Conservation (phyloP, 164 flowering plant genomes). For the Cinnamomum chago region DNA sequence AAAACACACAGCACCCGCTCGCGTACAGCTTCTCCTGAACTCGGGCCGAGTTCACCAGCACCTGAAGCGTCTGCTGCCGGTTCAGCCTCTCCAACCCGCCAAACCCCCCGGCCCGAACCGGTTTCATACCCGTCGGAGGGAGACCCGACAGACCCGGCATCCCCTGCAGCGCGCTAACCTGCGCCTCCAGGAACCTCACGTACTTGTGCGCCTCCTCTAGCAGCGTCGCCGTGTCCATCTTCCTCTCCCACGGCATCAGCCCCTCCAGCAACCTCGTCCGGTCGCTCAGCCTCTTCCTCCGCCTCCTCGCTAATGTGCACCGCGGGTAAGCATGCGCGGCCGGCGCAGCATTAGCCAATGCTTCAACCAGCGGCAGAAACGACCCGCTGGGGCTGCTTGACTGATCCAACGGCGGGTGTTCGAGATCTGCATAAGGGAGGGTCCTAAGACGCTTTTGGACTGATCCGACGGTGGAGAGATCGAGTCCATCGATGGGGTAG, state of each 20-base stretch:
- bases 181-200: conserved; percentile 63
- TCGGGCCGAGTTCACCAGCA: conserved; percentile 51
- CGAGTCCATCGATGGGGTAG: not conserved
- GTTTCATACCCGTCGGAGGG: not conserved
- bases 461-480: not conserved
- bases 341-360: not conserved
- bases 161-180: conserved; percentile 42
- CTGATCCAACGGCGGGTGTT: too few species aligned
- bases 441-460: not conserved
- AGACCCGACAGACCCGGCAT: conserved; percentile 47
- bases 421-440: not conserved
- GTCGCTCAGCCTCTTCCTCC: conserved; percentile 46
- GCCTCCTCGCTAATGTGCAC: conserved; percentile 22
- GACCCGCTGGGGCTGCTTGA: too few species aligned
- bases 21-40: conserved; percentile 49
- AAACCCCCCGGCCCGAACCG: not conserved
- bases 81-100: conserved; percentile 36
- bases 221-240: conserved; percentile 58
- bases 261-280: conserved; percentile 37
- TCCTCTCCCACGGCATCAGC: conserved; percentile 62
- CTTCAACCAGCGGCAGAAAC: too few species aligned
- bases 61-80: conserved; percentile 55
- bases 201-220: conserved; percentile 71
- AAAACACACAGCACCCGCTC: conserved; percentile 41
- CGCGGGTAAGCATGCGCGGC: not conserved